Evolutionary conservation across 345 rosid genomes (phyloP), one percentile per base, ranked within the genome.

Genomic region (Salix caprea): DNA sequence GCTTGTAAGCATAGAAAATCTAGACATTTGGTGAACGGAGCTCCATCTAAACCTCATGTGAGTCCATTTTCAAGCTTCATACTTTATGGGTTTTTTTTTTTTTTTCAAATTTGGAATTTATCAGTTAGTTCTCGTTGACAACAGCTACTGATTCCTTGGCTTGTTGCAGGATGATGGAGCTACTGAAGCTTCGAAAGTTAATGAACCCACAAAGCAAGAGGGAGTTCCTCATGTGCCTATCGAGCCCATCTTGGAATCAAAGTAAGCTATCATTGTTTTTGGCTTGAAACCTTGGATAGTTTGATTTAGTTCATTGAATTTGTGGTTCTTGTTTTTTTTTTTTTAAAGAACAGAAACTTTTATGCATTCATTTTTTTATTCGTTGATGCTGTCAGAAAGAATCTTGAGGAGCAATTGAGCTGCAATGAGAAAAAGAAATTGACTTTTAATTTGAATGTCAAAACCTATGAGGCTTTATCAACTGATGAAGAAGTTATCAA

Each of bases 11-110:
- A 42, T 42, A 64, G 46, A 36, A 81, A 73, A 39, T 69, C 30
- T 39, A 11, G n/a, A 11, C 76, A 23, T 36, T 56, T 60, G 65
- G 75, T 54, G 69, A 21, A 50, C 61, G 46, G 12, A 14, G 2
- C 79, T 71, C 77, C 83, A 42, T 50, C 67, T 54, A n/a, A 72
- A 14, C 65, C 26, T 69, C 65, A 62, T 12, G 78, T 79, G 36
- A 74, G 74, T 70, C 66, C 71, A 73, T 32, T 74, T 44, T 68
- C 74, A 62, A 68, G 46, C 70, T 72, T 67, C 21, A n/a, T 28
- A 19, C 73, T 40, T 73, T 21, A 19, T 56, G 50, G 67, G 18
- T 44, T 10, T 9, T 2, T 40, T 10, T 10, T 24, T 76, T 26
- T 1, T 28, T 16, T 66, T 66, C 19, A 0, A 1, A 23, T 70